Evolutionary conservation across 2,329 filamentous ascomycete species (phyloP).

Genomic region (Ophiostoma triangulosporum): DNA sequence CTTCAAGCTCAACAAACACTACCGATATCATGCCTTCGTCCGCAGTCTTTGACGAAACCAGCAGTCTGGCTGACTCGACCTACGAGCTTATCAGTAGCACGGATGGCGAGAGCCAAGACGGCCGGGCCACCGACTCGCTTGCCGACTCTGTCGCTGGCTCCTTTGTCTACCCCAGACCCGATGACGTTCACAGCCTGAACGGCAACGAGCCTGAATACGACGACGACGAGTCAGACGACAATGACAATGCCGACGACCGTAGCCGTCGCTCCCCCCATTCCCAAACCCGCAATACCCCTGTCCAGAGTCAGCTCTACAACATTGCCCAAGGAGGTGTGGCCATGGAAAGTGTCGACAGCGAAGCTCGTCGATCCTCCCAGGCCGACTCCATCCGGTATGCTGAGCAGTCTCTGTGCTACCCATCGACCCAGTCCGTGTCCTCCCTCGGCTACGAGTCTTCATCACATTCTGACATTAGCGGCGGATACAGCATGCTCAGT

Average conservation of each 20-base stretch:
- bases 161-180: constrained; percentile 15
- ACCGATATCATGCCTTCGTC: constrained; percentile 28
- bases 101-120: constrained; percentile 41
- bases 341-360: constrained; percentile 27
- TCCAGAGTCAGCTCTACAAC: constrained; percentile 19
- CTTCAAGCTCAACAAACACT: constrained; percentile 37
- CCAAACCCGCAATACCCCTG: constrained; percentile 6
- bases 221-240: constrained; percentile 35
- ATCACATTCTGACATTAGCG: constrained; percentile 14
- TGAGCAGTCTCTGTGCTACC: constrained; percentile 32
- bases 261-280: neutral
- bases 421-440: constrained; percentile 21
- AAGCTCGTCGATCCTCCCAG: constrained; percentile 18
- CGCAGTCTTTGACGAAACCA: constrained; percentile 27
- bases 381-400: constrained; percentile 34
- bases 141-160: constrained; percentile 24
- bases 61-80: constrained; percentile 40
- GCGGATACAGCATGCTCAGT: constrained; percentile 13
- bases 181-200: constrained; percentile 20
- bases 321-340: constrained; percentile 12
- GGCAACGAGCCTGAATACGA: constrained; percentile 30
- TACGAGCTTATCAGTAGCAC: constrained; percentile 42
- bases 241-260: constrained; percentile 16
- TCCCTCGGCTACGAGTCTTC: constrained; percentile 15
- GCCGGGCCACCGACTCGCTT: constrained; percentile 29